phyloP scores from a whole-genome alignment of 352 stramenopile species.

The Globisporangium apiculatum region DNA sequence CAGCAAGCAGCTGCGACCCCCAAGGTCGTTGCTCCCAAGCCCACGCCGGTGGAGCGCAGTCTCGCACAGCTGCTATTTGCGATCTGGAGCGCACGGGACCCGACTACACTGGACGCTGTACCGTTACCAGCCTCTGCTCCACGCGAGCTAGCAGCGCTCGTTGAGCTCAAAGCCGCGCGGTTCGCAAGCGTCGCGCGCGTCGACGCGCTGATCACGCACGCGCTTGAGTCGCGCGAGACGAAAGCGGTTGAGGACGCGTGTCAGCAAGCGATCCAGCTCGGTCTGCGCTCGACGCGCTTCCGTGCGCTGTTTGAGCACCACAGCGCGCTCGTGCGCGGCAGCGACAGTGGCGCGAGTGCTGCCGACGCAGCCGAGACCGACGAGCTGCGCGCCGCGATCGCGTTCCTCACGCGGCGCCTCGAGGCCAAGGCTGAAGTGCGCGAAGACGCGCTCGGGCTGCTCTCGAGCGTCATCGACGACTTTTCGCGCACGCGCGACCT shows the following conservation, averaged over 20 bases:
- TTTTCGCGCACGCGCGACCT: slow-evolving; percentile 29
- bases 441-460: slow-evolving; percentile 45
- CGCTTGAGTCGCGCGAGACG: slow-evolving; percentile 20
- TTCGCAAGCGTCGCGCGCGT: slow-evolving; percentile 36
- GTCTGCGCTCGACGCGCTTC: slow-evolving; percentile 46
- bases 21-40: neutral
- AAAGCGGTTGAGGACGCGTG: slow-evolving; percentile 46
- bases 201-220: slow-evolving; percentile 27
- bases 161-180: slow-evolving; percentile 37
- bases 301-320: slow-evolving; percentile 37
- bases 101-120: slow-evolving; percentile 21
- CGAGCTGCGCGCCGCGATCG: slow-evolving; percentile 42
- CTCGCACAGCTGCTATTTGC: slow-evolving; percentile 26
- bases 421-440: slow-evolving; percentile 47
- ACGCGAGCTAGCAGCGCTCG: slow-evolving; percentile 16
- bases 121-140: slow-evolving; percentile 7
- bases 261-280: slow-evolving; percentile 44
- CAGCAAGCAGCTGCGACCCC: slow-evolving; percentile 7
- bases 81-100: slow-evolving; percentile 29
- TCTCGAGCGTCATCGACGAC: slow-evolving; percentile 44
- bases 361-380: slow-evolving; percentile 20
- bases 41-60: neutral
- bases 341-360: too few species aligned
- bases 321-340: slow-evolving; percentile 14
- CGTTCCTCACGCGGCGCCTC: slow-evolving; percentile 47